Evolutionary conservation across 768 basidiomycete species (phyloP).

Genomic region (Calocera viscosa): DNA sequence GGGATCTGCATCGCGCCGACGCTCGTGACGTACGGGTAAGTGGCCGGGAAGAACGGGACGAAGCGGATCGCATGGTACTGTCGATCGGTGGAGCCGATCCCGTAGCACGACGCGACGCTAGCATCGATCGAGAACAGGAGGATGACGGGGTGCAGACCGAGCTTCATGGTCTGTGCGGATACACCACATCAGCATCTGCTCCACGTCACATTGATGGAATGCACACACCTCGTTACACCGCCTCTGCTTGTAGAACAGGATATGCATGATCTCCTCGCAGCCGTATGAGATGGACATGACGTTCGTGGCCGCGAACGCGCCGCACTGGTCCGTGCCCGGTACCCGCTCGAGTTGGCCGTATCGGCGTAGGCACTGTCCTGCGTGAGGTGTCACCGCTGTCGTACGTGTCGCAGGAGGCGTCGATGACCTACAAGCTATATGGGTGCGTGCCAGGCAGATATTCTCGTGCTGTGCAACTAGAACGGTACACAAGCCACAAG

Average conservation of each 20-base stretch:
- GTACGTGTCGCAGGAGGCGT: slow-evolving; percentile 29
- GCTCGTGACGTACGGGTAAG: slow-evolving; percentile 9
- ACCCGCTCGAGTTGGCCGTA: slow-evolving; percentile 4
- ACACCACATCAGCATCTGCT: neutral
- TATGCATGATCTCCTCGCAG: neutral
- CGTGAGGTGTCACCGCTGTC: slow-evolving; percentile 28
- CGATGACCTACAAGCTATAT: slow-evolving; percentile 27
- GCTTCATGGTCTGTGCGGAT: neutral
- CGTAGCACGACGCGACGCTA: neutral
- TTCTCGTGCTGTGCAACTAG: no score
- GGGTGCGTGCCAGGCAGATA: no score
- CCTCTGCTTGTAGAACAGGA: neutral
- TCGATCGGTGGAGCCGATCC: neutral
- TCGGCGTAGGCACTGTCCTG: slow-evolving; percentile 24
- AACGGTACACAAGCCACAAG: no score
- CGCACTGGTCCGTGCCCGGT: slow-evolving; percentile 5
- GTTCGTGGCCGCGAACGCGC: slow-evolving; percentile 2
- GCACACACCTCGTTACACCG: neutral
- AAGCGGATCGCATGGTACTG: slow-evolving; percentile 1
- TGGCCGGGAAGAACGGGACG: slow-evolving; percentile 11
- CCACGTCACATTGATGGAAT: neutral
- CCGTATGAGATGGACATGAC: neutral
- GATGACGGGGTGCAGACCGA: neutral
- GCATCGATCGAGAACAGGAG: slow-evolving; percentile 3
- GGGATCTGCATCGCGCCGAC: slow-evolving; percentile 11